Percentiles rank a stretch among this genome's conserved stretches.
phyloP scores from a whole-genome alignment of 2,329 filamentous ascomycete genomes.

The Diaporthe sp. region DNA sequence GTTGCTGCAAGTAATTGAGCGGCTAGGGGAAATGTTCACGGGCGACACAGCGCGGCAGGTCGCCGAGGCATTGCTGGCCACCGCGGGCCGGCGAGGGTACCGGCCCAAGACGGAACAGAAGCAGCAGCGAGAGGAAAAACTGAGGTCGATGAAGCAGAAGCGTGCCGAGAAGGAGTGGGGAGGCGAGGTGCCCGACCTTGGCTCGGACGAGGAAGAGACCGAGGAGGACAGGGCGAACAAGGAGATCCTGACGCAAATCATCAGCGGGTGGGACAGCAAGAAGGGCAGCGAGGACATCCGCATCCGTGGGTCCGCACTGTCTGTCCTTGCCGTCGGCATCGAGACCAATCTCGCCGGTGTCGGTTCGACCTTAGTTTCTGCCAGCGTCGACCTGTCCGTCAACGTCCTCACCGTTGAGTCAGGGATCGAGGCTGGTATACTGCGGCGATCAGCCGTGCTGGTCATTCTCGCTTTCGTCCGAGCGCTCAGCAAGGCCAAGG shows the following conservation, averaged over 20 bases:
- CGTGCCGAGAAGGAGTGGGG: constrained; percentile 69
- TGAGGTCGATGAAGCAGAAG: constrained; percentile 62
- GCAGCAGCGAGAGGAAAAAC: constrained; percentile 65
- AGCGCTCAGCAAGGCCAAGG: constrained; percentile 68
- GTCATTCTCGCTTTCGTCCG: constrained; percentile 73
- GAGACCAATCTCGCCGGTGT: constrained; percentile 73
- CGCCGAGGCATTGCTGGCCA: constrained; percentile 71
- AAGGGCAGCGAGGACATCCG: constrained; percentile 78
- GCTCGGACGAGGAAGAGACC: constrained; percentile 60
- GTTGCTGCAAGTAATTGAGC: constrained; percentile 74
- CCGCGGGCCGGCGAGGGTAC: constrained; percentile 74
- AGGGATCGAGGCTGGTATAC: constrained; percentile 71
- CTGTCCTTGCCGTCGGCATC: constrained; percentile 71
- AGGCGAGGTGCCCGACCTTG: constrained; percentile 64
- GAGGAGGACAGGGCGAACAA: constrained; percentile 61
- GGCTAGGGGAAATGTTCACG: constrained; percentile 68
- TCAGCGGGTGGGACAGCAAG: constrained; percentile 77
- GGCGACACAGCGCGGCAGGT: constrained; percentile 67
- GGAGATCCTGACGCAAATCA: constrained; percentile 70
- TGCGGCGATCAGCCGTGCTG: constrained; percentile 76
- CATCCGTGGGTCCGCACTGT: constrained; percentile 78
- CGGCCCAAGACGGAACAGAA: constrained; percentile 71
- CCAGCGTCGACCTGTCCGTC: constrained; percentile 73
- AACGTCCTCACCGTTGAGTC: constrained; percentile 74
- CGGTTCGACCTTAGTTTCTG: constrained; percentile 65